Conservation (phyloP, 768 basidiomycete genomes). For the Mrakia gelida region DNA sequence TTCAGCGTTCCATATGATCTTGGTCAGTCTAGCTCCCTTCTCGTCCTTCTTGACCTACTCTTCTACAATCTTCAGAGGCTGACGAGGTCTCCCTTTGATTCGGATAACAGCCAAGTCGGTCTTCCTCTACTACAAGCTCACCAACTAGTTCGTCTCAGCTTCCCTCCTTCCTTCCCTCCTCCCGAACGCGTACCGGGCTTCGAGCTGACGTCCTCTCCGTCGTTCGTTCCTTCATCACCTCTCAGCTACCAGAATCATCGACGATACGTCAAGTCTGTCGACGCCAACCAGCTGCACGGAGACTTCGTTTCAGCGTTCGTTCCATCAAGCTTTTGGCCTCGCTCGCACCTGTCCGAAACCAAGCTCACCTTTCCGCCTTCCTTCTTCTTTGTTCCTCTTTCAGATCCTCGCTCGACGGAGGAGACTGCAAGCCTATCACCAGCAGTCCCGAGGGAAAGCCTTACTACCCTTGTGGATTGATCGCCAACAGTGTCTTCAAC, state of each 20-base stretch:
- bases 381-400: not conserved
- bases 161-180: not conserved
- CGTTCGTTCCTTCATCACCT: not conserved
- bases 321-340: not conserved
- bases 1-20: slow-evolving; percentile 80
- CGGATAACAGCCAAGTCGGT: slow-evolving; percentile 54
- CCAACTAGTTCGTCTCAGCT: slow-evolving; percentile 41
- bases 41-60: not conserved
- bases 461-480: slow-evolving; percentile 92
- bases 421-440: slow-evolving; percentile 88
- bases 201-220: not conserved
- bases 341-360: not conserved
- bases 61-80: not conserved
- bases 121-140: slow-evolving; percentile 83
- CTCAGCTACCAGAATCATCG: slow-evolving; percentile 95
- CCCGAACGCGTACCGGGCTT: not conserved
- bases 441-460: slow-evolving; percentile 50
- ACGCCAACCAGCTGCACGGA: slow-evolving; percentile 80
- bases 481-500: slow-evolving; percentile 96
- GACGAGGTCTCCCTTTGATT: not conserved
- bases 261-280: slow-evolving; percentile 87
- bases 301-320: slow-evolving; percentile 51
- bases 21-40: slow-evolving; percentile 34
- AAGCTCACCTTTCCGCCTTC: not conserved
- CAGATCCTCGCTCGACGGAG: slow-evolving; percentile 44